phyloP scores from a whole-genome alignment of 2,329 filamentous ascomycete species.

The Bisporella sp. region DNA sequence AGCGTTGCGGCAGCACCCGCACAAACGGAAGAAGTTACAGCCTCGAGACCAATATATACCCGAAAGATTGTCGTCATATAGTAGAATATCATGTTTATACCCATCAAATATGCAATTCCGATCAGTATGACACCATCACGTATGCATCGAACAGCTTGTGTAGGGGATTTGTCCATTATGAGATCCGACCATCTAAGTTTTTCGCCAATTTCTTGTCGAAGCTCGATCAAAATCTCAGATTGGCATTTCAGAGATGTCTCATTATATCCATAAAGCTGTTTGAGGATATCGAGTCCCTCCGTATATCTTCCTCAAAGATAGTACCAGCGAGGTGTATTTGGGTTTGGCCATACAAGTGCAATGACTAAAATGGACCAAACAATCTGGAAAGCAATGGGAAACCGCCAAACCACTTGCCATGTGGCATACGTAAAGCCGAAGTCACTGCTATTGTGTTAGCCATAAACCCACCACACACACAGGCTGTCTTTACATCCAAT shows the following conservation, averaged over 20 bases:
- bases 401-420: background rate
- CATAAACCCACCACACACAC: background rate
- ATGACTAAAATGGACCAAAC: background rate
- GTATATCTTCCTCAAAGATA: background rate
- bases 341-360: background rate
- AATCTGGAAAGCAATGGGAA: background rate
- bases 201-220: background rate
- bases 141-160: background rate
- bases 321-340: background rate
- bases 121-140: background rate
- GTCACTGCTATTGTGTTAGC: background rate
- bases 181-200: background rate
- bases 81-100: conserved; percentile 2
- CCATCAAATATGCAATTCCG: background rate
- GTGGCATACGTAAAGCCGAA: background rate
- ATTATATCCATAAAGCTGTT: background rate
- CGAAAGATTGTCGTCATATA: background rate
- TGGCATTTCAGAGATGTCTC: background rate
- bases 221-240: background rate
- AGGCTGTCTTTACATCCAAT: background rate
- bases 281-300: background rate
- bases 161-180: background rate
- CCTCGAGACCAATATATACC: background rate
- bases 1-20: background rate
- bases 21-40: background rate